Evolutionary conservation across 225 moss, liverwort and hornwort genomes (phyloP), one percentile per base, ranked within the genome.

Genomic region (Marchantia paleacea): DNA sequence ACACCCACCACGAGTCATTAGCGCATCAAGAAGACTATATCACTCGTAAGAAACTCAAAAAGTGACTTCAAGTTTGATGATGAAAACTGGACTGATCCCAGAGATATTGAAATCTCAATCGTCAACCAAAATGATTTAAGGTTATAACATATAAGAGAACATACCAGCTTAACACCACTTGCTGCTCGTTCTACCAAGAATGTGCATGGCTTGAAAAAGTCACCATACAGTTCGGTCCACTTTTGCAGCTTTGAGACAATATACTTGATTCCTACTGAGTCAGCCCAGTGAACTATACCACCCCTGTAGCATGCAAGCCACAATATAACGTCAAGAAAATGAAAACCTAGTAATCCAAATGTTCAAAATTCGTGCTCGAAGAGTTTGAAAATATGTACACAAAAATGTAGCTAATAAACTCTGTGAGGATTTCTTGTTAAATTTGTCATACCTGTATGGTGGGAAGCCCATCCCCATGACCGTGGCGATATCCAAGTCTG

Each of bases 391-490:
- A 39, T 39, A 39, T 39, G 39, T 39, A 39, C 39, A 2, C 39
- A 39, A 2, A 39, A 5, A 39, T 2, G 2, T 39, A 2, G 39
- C 39, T 2, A 39, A 2, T 39, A 39, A 39, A 5, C 39, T 39
- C 39, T 39, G 2, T 39, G 3, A 39, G 2, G 39, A 39, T 39
- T 2, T 39, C 39, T 39, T 2, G 39, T 39, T 39, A 2, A 39
- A 2, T 39, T 39, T 39, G 51, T 11, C 39, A 19, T 82, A 94
- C 97, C 97, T 94, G 87, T 99, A 99, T 12, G 99, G 92, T 54
- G 99, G 99, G 58, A 99, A 99, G 65, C 99, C 99, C 99, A 99
- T 99, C 83, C 99, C 99, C 87, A 99, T 85, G 73, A 99, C 95
- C 47, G 90, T 87, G 52, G 95, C 90, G 81, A 99, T 95, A 75